Percentiles rank a stretch among this genome's conserved stretches.
Conservation (phyloP, 345 rosid genomes). For the Dovyalis caffra region DNA sequence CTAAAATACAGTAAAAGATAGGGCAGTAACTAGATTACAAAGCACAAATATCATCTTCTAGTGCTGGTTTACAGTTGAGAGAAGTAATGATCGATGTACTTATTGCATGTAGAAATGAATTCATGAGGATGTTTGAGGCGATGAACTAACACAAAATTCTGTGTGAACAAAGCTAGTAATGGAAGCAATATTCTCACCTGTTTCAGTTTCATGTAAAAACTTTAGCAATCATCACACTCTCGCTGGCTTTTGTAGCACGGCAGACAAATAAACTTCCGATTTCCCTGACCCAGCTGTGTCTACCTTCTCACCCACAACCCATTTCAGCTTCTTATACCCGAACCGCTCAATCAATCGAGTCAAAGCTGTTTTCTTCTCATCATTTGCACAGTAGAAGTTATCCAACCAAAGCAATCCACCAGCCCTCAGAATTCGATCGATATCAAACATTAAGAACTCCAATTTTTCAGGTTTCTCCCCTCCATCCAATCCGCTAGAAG, state of each 20-base stretch:
- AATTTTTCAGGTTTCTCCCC: conserved; percentile 67
- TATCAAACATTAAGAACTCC: conserved; percentile 95
- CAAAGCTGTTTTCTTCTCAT: conserved; percentile 64
- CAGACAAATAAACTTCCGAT: conserved; percentile 68
- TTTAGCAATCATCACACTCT: conserved; percentile 36
- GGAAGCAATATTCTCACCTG: conserved; percentile 16
- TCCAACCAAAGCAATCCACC: conserved; percentile 93
- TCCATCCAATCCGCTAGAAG: conserved; percentile 65
- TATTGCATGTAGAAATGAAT: conserved; percentile 34
- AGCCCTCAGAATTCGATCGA: conserved; percentile 75
- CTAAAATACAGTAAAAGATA: conserved; percentile 18
- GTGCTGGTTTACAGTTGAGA: conserved; percentile 15
- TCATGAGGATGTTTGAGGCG: conserved; percentile 24
- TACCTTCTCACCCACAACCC: conserved; percentile 84
- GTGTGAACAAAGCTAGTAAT: conserved; percentile 16
- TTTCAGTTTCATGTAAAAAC: background rate
- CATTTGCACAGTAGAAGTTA: conserved; percentile 62
- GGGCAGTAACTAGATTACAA: conserved; percentile 16
- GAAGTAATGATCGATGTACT: conserved; percentile 24
- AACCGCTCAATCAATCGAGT: conserved; percentile 79
- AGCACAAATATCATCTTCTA: conserved; percentile 14
- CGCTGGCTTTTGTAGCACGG: conserved; percentile 88
- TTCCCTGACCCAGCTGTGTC: conserved; percentile 49
- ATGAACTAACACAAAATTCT: conserved; percentile 16
- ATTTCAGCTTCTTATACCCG: conserved; percentile 89